A percentile compares a stretch with the other conserved stretches of the same genome.
Conservation (phyloP, 306 rosid species). For the Glycine soja region DNA sequence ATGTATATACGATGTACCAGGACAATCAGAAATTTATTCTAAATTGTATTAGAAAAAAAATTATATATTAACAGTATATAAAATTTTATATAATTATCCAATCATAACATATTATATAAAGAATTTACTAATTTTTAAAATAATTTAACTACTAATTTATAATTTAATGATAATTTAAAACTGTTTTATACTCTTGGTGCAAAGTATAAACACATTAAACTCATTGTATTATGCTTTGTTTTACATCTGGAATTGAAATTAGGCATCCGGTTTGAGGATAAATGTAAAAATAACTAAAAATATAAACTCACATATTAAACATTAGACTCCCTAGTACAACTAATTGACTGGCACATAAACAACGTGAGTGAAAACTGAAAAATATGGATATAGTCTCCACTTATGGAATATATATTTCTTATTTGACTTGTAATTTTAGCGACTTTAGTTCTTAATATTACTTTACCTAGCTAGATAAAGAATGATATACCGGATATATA, state of each 20-base stretch:
- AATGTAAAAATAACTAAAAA: neutral
- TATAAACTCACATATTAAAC: neutral
- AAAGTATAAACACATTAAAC: too few relatives aligned
- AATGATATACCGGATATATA: neutral
- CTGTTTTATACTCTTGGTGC: too few relatives aligned
- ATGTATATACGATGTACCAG: neutral
- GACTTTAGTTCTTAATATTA: neutral
- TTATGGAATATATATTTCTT: neutral
- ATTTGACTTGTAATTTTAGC: neutral
- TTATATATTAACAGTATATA: too few relatives aligned
- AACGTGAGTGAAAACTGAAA: neutral
- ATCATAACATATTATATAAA: too few relatives aligned
- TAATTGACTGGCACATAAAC: neutral
- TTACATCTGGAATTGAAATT: neutral
- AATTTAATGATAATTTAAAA: too few relatives aligned
- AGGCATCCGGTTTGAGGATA: neutral
- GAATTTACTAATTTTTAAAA: too few relatives aligned
- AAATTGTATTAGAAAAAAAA: neutral
- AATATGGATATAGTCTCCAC: neutral
- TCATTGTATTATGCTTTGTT: neutral
- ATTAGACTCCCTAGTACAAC: neutral
- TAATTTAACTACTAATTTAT: too few relatives aligned
- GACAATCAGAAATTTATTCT: neutral
- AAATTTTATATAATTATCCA: too few relatives aligned
- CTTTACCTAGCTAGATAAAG: neutral